Conservation (phyloP, 257 asterid genomes). For the Ophiorrhiza pumila region DNA sequence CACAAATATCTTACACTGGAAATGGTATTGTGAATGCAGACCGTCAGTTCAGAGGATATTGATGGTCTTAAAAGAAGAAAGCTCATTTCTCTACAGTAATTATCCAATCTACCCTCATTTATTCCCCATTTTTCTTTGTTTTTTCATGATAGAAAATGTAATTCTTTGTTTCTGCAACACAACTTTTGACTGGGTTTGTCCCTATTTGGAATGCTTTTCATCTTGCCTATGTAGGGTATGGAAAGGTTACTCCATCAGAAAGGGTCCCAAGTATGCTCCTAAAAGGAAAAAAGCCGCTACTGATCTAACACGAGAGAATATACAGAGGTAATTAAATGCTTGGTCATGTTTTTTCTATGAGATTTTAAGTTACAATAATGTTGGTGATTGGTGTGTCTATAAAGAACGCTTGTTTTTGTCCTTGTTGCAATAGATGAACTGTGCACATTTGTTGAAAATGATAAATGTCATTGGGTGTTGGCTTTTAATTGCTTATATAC, state of each 20-base stretch:
- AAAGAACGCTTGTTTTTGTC: too few species aligned
- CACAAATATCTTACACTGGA: conserved; percentile 2
- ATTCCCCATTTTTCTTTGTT: not conserved
- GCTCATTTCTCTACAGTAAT: conserved; percentile 77
- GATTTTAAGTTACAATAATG: not conserved
- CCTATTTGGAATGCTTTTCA: conserved; percentile 18
- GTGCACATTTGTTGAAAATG: not conserved
- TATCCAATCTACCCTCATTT: conserved; percentile 7
- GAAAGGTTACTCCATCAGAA: conserved; percentile 80
- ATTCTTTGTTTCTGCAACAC: not conserved
- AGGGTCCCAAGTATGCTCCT: conserved; percentile 92
- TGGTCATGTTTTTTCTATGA: not conserved
- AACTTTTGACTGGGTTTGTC: not conserved
- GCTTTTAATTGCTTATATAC: not conserved
- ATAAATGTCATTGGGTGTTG: not conserved
- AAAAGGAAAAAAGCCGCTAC: conserved; percentile 89
- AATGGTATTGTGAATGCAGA: conserved; percentile 42
- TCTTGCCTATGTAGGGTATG: conserved; percentile 49
- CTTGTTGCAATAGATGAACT: not conserved
- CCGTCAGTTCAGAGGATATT: conserved; percentile 55
- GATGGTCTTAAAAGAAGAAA: conserved; percentile 79
- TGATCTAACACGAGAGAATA: conserved; percentile 84
- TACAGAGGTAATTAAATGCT: conserved; percentile 57
- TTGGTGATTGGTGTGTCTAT: not conserved
- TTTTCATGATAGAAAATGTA: not conserved